phyloP scores from a whole-genome alignment of 768 basidiomycete genomes.

The Termitomyces sp. region DNA sequence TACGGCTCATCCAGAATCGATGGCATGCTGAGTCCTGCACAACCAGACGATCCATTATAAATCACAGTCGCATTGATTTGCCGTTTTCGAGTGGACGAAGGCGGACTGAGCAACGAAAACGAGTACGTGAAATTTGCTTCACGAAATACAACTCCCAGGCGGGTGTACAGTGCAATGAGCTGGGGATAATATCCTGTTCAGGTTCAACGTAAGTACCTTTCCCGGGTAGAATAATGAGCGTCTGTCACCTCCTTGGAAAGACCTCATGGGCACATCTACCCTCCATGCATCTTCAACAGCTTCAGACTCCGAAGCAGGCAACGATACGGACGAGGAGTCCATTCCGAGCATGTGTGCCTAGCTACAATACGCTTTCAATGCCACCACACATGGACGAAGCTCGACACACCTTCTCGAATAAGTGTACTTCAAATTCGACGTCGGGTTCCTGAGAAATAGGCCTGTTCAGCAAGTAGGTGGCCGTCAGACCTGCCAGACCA shows the following conservation, averaged over 20 bases:
- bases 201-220: background rate
- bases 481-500: constrained; percentile 69
- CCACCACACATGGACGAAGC: background rate
- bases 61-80: constrained; percentile 47
- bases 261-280: constrained; percentile 78
- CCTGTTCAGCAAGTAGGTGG: constrained; percentile 51
- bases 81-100: constrained; percentile 16
- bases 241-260: constrained; percentile 70
- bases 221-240: background rate
- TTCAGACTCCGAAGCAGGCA: constrained; percentile 26
- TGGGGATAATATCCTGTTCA: constrained; percentile 64
- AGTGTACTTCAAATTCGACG: constrained; percentile 58
- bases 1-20: constrained; percentile 25
- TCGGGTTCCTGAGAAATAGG: constrained; percentile 24
- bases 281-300: constrained; percentile 38
- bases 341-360: constrained; percentile 59
- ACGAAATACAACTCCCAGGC: constrained; percentile 53
- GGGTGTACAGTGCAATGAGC: constrained; percentile 61
- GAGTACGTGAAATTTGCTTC: constrained; percentile 64
- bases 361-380: background rate
- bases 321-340: constrained; percentile 57
- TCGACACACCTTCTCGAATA: constrained; percentile 65
- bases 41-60: constrained; percentile 61
- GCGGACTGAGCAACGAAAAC: constrained; percentile 47
- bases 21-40: constrained; percentile 48